Conservation (phyloP, 345 rosid species). For the Eutrema yunnanense region DNA sequence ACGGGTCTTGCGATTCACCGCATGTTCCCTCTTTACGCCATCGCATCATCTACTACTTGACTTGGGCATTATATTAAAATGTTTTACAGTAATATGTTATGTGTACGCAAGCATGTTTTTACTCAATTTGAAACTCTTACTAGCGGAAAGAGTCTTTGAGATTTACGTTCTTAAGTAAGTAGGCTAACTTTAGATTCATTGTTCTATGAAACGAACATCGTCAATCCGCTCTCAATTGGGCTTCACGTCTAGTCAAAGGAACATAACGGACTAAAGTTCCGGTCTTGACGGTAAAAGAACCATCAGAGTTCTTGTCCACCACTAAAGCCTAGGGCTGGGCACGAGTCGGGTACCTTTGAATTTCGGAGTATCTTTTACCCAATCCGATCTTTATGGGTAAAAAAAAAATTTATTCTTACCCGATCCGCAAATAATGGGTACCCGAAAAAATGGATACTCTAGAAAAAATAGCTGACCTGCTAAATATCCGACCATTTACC, state of each 20-base stretch:
- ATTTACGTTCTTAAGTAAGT: too few species aligned
- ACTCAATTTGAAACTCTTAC: too few species aligned
- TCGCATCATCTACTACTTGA: conserved; percentile 5
- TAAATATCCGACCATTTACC: too few species aligned
- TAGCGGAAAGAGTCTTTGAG: too few species aligned
- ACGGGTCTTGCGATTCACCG: conserved; percentile 1
- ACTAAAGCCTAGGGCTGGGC: conserved; percentile 20
- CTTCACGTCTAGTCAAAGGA: conserved; percentile 84
- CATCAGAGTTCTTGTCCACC: conserved; percentile 70
- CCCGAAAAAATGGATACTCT: too few species aligned
- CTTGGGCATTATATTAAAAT: not conserved
- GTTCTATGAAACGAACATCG: not conserved
- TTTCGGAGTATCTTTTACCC: too few species aligned
- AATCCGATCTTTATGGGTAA: too few species aligned
- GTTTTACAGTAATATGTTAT: not conserved
- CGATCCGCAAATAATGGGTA: too few species aligned
- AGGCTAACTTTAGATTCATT: not conserved
- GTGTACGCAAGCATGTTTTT: too few species aligned
- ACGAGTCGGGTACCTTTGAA: too few species aligned
- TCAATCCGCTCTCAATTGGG: conserved; percentile 51
- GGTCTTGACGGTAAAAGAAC: conserved; percentile 48
- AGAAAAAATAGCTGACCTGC: too few species aligned
- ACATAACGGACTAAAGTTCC: conserved; percentile 90
- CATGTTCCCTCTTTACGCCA: conserved; percentile 1
- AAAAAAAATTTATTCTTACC: too few species aligned